These are phyloP conservation scores for Ananas comosus DNA, from an alignment of 176 grass and related monocot genomes.

Conservation along the genomic window DNA sequence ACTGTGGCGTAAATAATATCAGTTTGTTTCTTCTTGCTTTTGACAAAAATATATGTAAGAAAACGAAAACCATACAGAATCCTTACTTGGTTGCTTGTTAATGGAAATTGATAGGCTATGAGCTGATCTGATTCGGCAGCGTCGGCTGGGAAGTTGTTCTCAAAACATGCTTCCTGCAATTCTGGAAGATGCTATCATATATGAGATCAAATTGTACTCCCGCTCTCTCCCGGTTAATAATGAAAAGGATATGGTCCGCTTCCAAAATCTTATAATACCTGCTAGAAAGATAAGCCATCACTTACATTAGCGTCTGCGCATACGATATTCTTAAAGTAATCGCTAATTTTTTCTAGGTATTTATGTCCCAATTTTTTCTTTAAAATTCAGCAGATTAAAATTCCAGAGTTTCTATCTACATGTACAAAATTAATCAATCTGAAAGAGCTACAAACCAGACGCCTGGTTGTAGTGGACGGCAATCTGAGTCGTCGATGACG, in stretches of 20 bases:
- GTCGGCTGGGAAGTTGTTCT: conserved; percentile 23
- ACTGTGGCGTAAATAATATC: too few species aligned
- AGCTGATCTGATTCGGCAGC: conserved; percentile 29
- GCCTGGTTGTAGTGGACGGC: conserved; percentile 34
- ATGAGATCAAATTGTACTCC: conserved; percentile 64
- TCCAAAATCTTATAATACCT: conserved; percentile 70
- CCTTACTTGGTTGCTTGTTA: not conserved
- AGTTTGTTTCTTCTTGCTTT: too few species aligned
- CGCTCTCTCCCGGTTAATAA: conserved; percentile 55
- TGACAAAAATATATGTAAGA: too few species aligned
- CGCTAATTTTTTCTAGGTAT: not conserved
- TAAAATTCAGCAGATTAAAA: not conserved
- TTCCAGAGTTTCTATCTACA: not conserved
- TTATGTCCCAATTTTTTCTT: not conserved
- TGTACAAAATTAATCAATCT: not conserved
- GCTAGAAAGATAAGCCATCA: conserved; percentile 4
- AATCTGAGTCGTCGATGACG: conserved; percentile 31
- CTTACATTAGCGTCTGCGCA: not conserved
- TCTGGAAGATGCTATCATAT: conserved; percentile 67
- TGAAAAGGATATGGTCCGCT: conserved; percentile 71
- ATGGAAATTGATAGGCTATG: not conserved
- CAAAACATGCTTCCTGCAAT: conserved; percentile 45
- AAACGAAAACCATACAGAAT: too few species aligned
- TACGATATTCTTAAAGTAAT: not conserved
- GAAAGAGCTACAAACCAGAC: conserved; percentile 40